Percentiles rank a stretch among this genome's conserved stretches.
Evolutionary conservation across 208 protist species (phyloP).

Genomic region (Leishmania amazonensis): DNA sequence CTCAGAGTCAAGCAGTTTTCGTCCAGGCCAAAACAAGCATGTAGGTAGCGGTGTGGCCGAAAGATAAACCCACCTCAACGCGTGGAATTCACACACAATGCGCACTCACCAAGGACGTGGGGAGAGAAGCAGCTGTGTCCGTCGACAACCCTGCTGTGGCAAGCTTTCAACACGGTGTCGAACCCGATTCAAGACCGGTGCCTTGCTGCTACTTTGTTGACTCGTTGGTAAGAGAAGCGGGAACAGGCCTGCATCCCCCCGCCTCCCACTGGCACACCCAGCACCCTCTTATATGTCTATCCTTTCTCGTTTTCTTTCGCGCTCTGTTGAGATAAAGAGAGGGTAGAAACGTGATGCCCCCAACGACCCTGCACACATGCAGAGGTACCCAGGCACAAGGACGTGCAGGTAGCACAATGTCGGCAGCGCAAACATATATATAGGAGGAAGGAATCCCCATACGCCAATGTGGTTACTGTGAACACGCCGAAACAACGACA

Average conservation of each 20-base stretch:
- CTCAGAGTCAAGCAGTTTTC: neutral
- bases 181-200: neutral
- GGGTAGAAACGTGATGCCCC: neutral
- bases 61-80: neutral
- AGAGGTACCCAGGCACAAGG: neutral
- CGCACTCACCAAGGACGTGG: neutral
- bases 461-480: conserved; percentile 9
- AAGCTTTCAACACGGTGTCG: neutral
- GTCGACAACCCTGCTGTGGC: neutral
- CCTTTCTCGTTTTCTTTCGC: neutral
- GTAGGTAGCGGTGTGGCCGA: neutral
- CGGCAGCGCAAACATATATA: neutral
- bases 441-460: neutral
- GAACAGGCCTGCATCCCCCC: neutral
- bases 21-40: neutral
- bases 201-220: neutral
- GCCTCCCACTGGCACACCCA: neutral
- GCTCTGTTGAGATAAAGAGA: neutral
- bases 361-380: neutral
- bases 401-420: neutral
- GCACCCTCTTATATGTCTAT: neutral
- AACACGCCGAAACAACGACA: conserved; percentile 9
- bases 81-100: neutral
- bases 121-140: neutral
- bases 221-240: neutral